phyloP scores from a whole-genome alignment of 2,329 filamentous ascomycete genomes.

The Aspergillus cejpii region DNA sequence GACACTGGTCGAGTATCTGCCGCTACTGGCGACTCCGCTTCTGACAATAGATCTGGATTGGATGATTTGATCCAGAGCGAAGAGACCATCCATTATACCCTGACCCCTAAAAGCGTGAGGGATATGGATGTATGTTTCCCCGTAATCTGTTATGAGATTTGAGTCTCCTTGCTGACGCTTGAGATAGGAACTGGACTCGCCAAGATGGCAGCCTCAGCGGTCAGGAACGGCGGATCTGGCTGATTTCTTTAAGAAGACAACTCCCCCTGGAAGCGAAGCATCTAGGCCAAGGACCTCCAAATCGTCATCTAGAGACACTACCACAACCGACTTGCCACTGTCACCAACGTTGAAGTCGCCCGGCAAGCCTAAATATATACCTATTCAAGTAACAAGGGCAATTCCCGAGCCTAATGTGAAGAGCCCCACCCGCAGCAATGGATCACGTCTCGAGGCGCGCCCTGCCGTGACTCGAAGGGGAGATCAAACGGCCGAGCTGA shows the following conservation, averaged over 20 bases:
- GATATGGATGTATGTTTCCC: slow-evolving; percentile 59
- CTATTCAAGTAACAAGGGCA: slow-evolving; percentile 17
- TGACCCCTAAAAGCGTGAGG: slow-evolving; percentile 73
- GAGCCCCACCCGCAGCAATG: slow-evolving; percentile 18
- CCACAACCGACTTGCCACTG: slow-evolving; percentile 13
- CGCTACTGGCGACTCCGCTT: slow-evolving; percentile 24
- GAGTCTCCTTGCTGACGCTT: slow-evolving; percentile 2
- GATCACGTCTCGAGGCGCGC: slow-evolving; percentile 60
- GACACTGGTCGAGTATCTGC: slow-evolving; percentile 30
- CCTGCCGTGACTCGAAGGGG: slow-evolving; percentile 58
- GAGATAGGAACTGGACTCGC: slow-evolving; percentile 29
- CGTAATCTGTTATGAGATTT: not conserved
- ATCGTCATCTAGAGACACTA: slow-evolving; percentile 16
- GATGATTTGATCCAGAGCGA: slow-evolving; percentile 76
- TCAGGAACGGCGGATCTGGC: slow-evolving; percentile 34
- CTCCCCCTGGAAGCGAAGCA: slow-evolving; percentile 26
- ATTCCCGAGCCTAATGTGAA: slow-evolving; percentile 19
- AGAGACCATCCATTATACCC: slow-evolving; percentile 73
- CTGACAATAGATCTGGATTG: slow-evolving; percentile 60
- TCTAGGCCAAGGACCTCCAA: slow-evolving; percentile 17
- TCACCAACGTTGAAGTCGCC: slow-evolving; percentile 18
- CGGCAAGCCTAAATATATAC: slow-evolving; percentile 22
- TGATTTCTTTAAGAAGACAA: slow-evolving; percentile 34
- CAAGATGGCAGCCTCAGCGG: slow-evolving; percentile 28
- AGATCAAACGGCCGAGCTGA: slow-evolving; percentile 74